Conservation (phyloP, 73 alveolate genomes). For the Paramecium sexaurelia region DNA sequence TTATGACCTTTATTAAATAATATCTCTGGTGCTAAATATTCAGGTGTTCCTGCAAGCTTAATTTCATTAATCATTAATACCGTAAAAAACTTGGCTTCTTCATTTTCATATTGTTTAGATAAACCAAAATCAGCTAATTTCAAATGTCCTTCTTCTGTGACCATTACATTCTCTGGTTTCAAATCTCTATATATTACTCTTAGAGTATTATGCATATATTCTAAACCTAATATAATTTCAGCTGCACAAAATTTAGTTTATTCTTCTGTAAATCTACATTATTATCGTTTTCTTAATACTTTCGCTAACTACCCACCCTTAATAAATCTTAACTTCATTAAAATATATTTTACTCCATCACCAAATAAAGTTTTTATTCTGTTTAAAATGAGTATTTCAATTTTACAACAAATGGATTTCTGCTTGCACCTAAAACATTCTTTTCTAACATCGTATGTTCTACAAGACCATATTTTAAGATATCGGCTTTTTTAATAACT, state of each 20-base stretch:
- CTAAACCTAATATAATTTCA: conserved; percentile 50
- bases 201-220: conserved; percentile 56
- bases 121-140: conserved; percentile 84
- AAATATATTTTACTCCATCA: conserved; percentile 77
- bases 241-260: conserved; percentile 54
- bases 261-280: neutral
- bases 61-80: conserved; percentile 16
- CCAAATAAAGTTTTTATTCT: conserved; percentile 87
- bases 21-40: conserved; percentile 51
- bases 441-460: conserved; percentile 88
- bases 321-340: neutral
- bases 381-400: conserved; percentile 93
- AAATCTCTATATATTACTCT: conserved; percentile 73
- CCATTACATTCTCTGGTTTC: conserved; percentile 80
- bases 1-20: conserved; percentile 38
- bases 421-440: conserved; percentile 83
- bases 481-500: conserved; percentile 78
- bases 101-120: conserved; percentile 70
- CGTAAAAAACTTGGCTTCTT: conserved; percentile 58
- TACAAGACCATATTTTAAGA: conserved; percentile 75
- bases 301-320: conserved; percentile 29
- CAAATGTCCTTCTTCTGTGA: conserved; percentile 81
- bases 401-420: conserved; percentile 92
- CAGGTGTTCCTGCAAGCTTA: conserved; percentile 61
- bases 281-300: neutral